Conservation (phyloP, 345 rosid species). For the Camelina laxa region DNA sequence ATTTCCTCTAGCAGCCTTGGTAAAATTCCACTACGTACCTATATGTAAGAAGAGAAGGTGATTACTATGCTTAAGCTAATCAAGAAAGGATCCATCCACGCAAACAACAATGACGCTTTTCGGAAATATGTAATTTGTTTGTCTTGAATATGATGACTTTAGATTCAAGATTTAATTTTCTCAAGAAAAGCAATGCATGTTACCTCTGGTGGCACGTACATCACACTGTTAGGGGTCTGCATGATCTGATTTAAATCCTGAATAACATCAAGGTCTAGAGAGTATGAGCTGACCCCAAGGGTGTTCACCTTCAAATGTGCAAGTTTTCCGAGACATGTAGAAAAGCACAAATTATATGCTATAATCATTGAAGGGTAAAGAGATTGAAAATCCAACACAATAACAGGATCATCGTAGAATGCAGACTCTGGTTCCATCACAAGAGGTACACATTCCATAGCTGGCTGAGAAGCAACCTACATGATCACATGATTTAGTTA, state of each 20-base stretch:
- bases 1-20: conserved; percentile 94
- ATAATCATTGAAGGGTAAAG: conserved; percentile 98
- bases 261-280: conserved; percentile 62
- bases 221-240: conserved; percentile 79
- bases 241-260: conserved; percentile 61
- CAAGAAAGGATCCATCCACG: conserved; percentile 1
- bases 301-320: conserved; percentile 64
- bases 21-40: conserved; percentile 81
- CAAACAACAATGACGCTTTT: conserved; percentile 20
- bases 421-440: conserved; percentile 99
- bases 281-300: conserved; percentile 80
- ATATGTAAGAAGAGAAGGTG: conserved; percentile 24
- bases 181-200: conserved; percentile 24
- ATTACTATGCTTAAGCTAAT: conserved; percentile 14
- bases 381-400: conserved; percentile 97
- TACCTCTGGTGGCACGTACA: conserved; percentile 88
- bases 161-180: conserved; percentile 3
- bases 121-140: conserved; percentile 20
- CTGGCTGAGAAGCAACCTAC: conserved; percentile 98
- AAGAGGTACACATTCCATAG: conserved; percentile 97
- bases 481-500: conserved; percentile 23
- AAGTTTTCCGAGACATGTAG: conserved; percentile 90
- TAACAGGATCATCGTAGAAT: conserved; percentile 89
- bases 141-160: conserved; percentile 21
- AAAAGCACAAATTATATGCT: conserved; percentile 94